Evolutionary conservation across 2,329 filamentous ascomycete species (phyloP), one percentile per base, ranked within the genome.

Genomic region (Trichophyton simii): DNA sequence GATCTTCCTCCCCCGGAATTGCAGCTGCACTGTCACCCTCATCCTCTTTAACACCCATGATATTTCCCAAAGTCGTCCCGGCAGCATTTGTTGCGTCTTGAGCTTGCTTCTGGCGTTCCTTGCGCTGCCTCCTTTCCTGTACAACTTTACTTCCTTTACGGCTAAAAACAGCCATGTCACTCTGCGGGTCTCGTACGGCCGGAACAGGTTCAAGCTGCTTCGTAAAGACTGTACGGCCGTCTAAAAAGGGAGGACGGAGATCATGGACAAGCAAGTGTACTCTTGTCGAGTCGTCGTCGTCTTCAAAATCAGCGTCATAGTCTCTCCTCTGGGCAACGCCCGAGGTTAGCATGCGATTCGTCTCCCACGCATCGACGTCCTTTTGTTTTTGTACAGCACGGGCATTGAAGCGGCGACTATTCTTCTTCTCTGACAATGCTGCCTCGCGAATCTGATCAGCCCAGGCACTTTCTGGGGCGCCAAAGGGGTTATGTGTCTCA

Each of bases 101-200:
- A 0, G 94, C 92, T 73, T 97, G 92, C 68, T 91, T 90, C 70
- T 95, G 89, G 48, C 94, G 84, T 72, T 99, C 94, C 65, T 91
- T 87, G 73, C 96, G 91, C 74, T 96, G 91, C 48, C 95, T 82
- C 67, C 87, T 86, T 68, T 99, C 94, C 69, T 88, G 89, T 11
- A 99, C 94, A 1, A 96, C 91, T 68, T 85, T 88, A 71, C 92
- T 97, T 0, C 94, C 94, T 72, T 96, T 96, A 50, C 92, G 83
- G 76, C 91, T 95, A 68, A 97, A 97, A 1, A 99, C 91, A 0
- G 94, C 94, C 94, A 99, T 96, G 70, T 99, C 94, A 71, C 95
- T 99, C 74, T 97, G 92, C 28, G 88, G 86, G 72, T 99, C 94
- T 59, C 88, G 83, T 13, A 99, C 89, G 0, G 94, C 95, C 0